phyloP scores from a whole-genome alignment of 108 stramenopile species.

The Cyclotella sp. region DNA sequence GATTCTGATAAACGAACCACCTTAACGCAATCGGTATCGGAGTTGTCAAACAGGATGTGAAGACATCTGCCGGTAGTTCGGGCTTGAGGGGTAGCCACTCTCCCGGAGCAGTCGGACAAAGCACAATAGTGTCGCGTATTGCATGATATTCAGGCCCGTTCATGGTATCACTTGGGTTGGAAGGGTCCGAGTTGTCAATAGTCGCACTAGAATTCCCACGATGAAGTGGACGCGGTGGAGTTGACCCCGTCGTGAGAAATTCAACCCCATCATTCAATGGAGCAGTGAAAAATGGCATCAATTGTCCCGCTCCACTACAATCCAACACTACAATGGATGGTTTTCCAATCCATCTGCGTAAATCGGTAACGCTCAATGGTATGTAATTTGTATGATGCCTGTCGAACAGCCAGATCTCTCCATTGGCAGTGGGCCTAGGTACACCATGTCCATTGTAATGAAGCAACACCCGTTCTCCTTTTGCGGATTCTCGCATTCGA shows the following conservation, averaged over 20 bases:
- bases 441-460: conserved; percentile 99
- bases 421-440: conserved; percentile 94
- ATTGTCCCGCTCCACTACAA: conserved; percentile 91
- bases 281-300: conserved; percentile 87
- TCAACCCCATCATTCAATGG: conserved; percentile 49
- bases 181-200: conserved; percentile 9
- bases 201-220: conserved; percentile 16
- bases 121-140: conserved; percentile 92
- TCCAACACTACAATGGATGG: conserved; percentile 94
- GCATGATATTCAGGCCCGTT: conserved; percentile 34
- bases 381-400: conserved; percentile 98
- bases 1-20: conserved; percentile 91
- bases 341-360: conserved; percentile 90
- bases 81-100: conserved; percentile 96
- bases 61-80: conserved; percentile 96
- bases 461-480: conserved; percentile 86
- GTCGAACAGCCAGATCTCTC: conserved; percentile 97
- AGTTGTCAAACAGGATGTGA: conserved; percentile 98
- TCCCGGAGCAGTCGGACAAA: conserved; percentile 91
- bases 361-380: conserved; percentile 89
- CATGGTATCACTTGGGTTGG: conserved; percentile 21
- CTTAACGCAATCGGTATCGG: conserved; percentile 97
- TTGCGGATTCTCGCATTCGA: conserved; percentile 76
- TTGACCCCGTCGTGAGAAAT: conserved; percentile 17
- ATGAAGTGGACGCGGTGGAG: conserved; percentile 21